These are phyloP conservation scores for Saccharomycopsis fibuligera DNA, from an alignment of 805 yeast species.

Conservation along the genomic window DNA sequence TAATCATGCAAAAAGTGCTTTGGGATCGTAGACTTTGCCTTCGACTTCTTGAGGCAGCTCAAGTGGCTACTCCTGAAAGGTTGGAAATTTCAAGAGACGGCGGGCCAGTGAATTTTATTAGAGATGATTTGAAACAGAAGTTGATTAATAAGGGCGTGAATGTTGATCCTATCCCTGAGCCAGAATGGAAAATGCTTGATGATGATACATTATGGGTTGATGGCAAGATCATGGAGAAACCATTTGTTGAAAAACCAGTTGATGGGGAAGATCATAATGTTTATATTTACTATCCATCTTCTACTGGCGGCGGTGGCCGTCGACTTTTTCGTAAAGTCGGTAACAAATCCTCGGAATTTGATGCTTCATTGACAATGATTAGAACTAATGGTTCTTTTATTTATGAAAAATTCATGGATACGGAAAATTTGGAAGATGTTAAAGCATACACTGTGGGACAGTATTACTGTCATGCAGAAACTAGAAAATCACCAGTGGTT, in stretches of 20 bases:
- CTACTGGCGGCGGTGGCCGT: slow-evolving; percentile 97
- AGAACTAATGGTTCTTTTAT: slow-evolving; percentile 88
- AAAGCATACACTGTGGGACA: slow-evolving; percentile 97
- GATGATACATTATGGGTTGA: slow-evolving; percentile 76
- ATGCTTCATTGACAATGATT: slow-evolving; percentile 65
- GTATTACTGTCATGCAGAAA: slow-evolving; percentile 91
- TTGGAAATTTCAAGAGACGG: slow-evolving; percentile 93
- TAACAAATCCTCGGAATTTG: slow-evolving; percentile 93
- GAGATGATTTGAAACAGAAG: slow-evolving; percentile 55
- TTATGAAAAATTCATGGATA: slow-evolving; percentile 94
- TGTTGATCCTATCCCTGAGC: slow-evolving; percentile 46
- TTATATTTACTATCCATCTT: slow-evolving; percentile 79
- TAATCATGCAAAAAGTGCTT: slow-evolving; percentile 84
- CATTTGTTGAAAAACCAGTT: slow-evolving; percentile 97
- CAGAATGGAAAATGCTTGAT: slow-evolving; percentile 80
- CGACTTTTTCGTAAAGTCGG: slow-evolving; percentile 92
- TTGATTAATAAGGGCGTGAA: slow-evolving; percentile 58
- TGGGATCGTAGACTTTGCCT: slow-evolving; percentile 96
- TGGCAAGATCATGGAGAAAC: slow-evolving; percentile 70
- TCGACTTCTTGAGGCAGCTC: slow-evolving; percentile 64
- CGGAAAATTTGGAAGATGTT: slow-evolving; percentile 97
- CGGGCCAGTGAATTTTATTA: slow-evolving; percentile 68
- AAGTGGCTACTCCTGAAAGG: slow-evolving; percentile 87
- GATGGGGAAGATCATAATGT: slow-evolving; percentile 99
- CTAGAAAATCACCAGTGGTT: slow-evolving; percentile 98